Conservation (phyloP, 2,329 filamentous ascomycete species). For the Penicillium frequentans region DNA sequence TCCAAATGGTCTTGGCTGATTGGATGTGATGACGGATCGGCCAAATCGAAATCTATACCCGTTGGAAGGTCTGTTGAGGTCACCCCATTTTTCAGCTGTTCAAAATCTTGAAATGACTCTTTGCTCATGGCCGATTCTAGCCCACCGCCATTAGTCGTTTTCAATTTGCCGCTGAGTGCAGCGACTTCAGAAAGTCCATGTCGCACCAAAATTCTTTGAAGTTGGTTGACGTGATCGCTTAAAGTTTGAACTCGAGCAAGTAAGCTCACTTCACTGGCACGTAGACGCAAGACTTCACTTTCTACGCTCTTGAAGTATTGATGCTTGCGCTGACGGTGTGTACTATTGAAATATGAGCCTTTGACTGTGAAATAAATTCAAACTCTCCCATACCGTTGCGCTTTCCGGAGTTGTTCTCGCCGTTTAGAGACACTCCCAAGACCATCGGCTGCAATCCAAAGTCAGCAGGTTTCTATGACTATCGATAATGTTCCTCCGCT, state of each 20-base stretch:
- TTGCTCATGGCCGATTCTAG: not conserved
- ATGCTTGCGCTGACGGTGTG: slow-evolving; percentile 9
- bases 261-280: slow-evolving; percentile 30
- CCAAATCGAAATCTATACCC: not conserved
- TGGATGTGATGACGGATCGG: not conserved
- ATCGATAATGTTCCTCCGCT: not conserved
- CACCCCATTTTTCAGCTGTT: not conserved
- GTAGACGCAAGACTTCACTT: slow-evolving; percentile 4
- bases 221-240: slow-evolving; percentile 21
- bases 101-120: not conserved
- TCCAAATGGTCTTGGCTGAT: not conserved
- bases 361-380: not conserved
- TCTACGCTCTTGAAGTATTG: slow-evolving; percentile 4
- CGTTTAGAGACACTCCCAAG: slow-evolving; percentile 19
- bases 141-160: not conserved
- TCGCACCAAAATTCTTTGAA: slow-evolving; percentile 20
- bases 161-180: not conserved
- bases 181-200: not conserved
- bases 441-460: not conserved
- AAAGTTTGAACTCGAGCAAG: slow-evolving; percentile 26
- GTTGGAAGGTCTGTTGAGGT: not conserved
- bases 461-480: not conserved
- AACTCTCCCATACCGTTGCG: slow-evolving; percentile 29
- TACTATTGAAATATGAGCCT: not conserved
- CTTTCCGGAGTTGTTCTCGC: slow-evolving; percentile 38